These are phyloP conservation scores for Apophysomyces variabilis DNA, from an alignment of 371 early-diverging fungal genomes.

Conservation along the genomic window DNA sequence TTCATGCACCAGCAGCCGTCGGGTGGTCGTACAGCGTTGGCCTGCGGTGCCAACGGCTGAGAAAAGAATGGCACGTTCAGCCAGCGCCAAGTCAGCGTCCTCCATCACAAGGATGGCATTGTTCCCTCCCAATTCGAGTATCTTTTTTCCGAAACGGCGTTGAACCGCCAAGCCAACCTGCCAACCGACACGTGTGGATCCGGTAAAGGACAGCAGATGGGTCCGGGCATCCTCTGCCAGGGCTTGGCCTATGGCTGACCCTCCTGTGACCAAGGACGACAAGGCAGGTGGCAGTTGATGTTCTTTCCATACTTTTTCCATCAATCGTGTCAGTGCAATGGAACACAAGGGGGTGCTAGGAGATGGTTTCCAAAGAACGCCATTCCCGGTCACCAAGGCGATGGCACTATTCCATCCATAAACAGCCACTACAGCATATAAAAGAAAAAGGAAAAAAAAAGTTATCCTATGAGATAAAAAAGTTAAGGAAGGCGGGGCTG, in stretches of 20 bases:
- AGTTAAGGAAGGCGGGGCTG: not conserved
- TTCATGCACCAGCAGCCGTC: slow-evolving; percentile 91
- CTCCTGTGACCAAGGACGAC: slow-evolving; percentile 89
- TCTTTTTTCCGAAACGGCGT: slow-evolving; percentile 84
- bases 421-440: slow-evolving; percentile 56
- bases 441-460: not conserved
- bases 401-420: slow-evolving; percentile 96
- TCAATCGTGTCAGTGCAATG: slow-evolving; percentile 89
- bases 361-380: slow-evolving; percentile 93
- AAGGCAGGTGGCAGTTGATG: slow-evolving; percentile 90
- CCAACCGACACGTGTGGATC: slow-evolving; percentile 84
- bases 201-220: slow-evolving; percentile 87
- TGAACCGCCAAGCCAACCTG: slow-evolving; percentile 82
- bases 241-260: slow-evolving; percentile 84
- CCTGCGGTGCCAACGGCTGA: slow-evolving; percentile 98
- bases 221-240: slow-evolving; percentile 77
- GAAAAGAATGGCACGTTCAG: slow-evolving; percentile 88
- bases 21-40: slow-evolving; percentile 95
- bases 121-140: slow-evolving; percentile 96
- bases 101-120: slow-evolving; percentile 93
- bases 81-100: slow-evolving; percentile 94
- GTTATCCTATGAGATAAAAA: not conserved
- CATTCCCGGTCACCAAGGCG: slow-evolving; percentile 91
- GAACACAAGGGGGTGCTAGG: slow-evolving; percentile 89
- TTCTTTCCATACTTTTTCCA: slow-evolving; percentile 81